Percentiles rank a stretch among this genome's conserved stretches.
These are phyloP conservation scores for Daldinia grandis DNA, from an alignment of 495 filamentous ascomycete species.

Conservation along the genomic window DNA sequence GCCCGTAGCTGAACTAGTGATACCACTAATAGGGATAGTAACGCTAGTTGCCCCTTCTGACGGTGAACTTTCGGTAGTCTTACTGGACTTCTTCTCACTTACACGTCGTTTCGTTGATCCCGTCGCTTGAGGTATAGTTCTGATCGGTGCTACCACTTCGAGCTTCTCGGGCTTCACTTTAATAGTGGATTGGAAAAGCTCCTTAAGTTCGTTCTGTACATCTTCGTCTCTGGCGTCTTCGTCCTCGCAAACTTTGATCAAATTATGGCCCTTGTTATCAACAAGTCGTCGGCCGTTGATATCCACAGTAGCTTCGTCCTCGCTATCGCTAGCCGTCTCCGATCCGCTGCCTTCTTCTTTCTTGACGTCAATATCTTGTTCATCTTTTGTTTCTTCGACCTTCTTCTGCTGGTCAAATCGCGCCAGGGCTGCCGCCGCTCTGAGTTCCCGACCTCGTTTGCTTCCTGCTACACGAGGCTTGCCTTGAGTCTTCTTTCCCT, in stretches of 20 bases:
- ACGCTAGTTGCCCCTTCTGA: conserved; percentile 3
- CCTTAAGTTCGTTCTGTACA: conserved; percentile 67
- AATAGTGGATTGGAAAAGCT: conserved; percentile 55
- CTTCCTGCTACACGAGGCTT: conserved; percentile 78
- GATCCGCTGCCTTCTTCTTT: conserved; percentile 45
- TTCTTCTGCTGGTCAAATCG: conserved; percentile 70
- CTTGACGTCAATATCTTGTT: conserved; percentile 47
- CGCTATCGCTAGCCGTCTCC: conserved; percentile 52
- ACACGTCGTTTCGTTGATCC: background rate
- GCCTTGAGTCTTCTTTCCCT: conserved; percentile 63
- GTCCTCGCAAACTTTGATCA: conserved; percentile 77
- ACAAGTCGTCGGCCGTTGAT: conserved; percentile 66
- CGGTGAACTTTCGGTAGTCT: background rate
- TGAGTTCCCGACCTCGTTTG: conserved; percentile 73
- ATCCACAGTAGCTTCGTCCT: conserved; percentile 58
- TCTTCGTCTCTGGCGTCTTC: conserved; percentile 69
- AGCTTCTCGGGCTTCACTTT: conserved; percentile 29
- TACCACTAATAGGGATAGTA: conserved; percentile 22
- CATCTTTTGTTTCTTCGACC: conserved; percentile 48
- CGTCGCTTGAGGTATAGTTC: background rate
- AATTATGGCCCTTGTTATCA: conserved; percentile 65
- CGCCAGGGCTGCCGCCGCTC: conserved; percentile 78
- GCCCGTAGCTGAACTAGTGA: conserved; percentile 7
- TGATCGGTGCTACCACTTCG: background rate
- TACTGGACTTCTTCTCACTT: conserved; percentile 4